Conservation (phyloP, 2,329 filamentous ascomycete genomes). For the Penicillium thymicola region DNA sequence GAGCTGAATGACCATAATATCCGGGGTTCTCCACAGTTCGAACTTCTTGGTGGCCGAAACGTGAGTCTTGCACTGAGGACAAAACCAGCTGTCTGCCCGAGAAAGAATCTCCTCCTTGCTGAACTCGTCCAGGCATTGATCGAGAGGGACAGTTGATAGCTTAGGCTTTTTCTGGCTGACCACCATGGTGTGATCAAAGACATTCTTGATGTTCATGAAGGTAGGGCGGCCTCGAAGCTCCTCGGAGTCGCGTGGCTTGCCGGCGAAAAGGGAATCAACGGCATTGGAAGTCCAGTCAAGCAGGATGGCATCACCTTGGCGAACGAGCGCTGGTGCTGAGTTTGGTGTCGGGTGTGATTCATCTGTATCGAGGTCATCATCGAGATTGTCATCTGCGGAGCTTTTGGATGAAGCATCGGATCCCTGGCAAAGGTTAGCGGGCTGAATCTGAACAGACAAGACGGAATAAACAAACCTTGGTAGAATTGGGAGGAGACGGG, state of each 20-base stretch:
- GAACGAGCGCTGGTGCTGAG: conserved; percentile 55
- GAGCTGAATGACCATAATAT: conserved; percentile 90
- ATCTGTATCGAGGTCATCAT: conserved; percentile 33
- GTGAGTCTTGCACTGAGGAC: conserved; percentile 90
- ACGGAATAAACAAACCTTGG: conserved; percentile 13
- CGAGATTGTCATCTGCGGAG: conserved; percentile 23
- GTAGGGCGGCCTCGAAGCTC: conserved; percentile 60
- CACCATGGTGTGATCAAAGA: conserved; percentile 62
- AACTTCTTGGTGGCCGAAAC: conserved; percentile 92
- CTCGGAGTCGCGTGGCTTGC: conserved; percentile 38
- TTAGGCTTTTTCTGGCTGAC: conserved; percentile 60
- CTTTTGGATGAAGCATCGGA: conserved; percentile 4
- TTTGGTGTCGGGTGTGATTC: conserved; percentile 12
- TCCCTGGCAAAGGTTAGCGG: neutral
- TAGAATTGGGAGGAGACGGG: conserved; percentile 23
- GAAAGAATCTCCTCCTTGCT: conserved; percentile 91
- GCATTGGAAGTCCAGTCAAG: conserved; percentile 77
- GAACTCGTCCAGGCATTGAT: conserved; percentile 92
- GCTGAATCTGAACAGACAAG: neutral
- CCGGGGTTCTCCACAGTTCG: conserved; percentile 93
- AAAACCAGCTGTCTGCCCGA: conserved; percentile 97
- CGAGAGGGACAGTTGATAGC: conserved; percentile 71
- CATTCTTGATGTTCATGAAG: conserved; percentile 52
- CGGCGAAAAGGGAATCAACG: conserved; percentile 66
- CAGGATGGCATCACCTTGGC: conserved; percentile 78